phyloP scores from a whole-genome alignment of 495 filamentous ascomycete genomes.

The Tuber brumale region DNA sequence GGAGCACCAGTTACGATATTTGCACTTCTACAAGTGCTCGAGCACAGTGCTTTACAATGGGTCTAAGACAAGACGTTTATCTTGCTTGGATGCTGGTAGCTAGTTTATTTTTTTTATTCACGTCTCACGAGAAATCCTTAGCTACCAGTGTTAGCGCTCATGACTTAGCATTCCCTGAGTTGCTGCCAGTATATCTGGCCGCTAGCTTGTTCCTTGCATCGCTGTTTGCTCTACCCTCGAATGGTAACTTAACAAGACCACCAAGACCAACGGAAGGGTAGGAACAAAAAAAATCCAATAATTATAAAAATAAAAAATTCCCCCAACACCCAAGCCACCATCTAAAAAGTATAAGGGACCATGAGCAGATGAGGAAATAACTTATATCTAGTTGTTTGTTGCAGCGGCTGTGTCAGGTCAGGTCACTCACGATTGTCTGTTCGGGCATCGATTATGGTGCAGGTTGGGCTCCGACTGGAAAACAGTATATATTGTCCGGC shows the following conservation, averaged over 20 bases:
- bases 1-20: background rate
- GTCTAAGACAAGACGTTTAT: background rate
- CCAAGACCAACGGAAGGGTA: background rate
- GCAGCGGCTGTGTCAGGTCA: background rate
- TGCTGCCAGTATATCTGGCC: background rate
- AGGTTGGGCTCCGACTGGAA: background rate
- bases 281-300: background rate
- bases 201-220: background rate
- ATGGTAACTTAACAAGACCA: background rate
- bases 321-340: background rate
- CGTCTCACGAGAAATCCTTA: background rate
- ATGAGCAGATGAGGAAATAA: background rate
- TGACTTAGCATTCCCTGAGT: background rate
- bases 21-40: background rate
- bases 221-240: background rate
- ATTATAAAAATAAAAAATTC: background rate
- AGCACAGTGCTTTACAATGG: background rate
- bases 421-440: background rate
- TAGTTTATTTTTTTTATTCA: background rate
- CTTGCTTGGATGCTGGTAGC: background rate
- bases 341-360: background rate
- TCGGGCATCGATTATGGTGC: background rate
- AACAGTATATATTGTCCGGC: conserved; percentile 4
- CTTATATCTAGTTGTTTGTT: background rate
- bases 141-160: background rate